Conservation (phyloP, 2,329 filamentous ascomycete genomes). For the Clonostachys rosea region DNA sequence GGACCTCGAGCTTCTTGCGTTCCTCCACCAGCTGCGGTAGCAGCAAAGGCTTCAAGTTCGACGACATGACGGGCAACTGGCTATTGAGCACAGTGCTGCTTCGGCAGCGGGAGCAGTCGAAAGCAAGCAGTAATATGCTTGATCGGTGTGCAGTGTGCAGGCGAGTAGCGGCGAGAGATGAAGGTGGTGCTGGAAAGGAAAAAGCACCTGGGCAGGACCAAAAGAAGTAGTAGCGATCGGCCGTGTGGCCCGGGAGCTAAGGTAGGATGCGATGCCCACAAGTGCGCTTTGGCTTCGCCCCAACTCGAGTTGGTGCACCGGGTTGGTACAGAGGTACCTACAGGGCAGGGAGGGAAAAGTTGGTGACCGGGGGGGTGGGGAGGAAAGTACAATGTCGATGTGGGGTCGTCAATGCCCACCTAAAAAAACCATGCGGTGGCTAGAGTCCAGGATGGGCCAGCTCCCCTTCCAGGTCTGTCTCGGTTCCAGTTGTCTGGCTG, state of each 20-base stretch:
- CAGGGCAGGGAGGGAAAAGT: not conserved
- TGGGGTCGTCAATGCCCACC: not conserved
- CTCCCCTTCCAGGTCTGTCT: not conserved
- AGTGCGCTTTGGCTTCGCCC: too few species aligned
- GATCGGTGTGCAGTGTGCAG: not conserved
- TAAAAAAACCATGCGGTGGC: not conserved
- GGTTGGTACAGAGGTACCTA: too few species aligned
- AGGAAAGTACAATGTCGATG: not conserved
- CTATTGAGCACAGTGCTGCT: constrained; percentile 4
- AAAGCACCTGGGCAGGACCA: not conserved
- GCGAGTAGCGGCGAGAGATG: not conserved
- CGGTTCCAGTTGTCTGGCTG: constrained; percentile 1
- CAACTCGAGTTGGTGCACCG: too few species aligned
- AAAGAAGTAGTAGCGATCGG: not conserved
- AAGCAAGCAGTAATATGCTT: not conserved
- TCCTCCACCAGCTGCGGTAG: constrained; percentile 50
- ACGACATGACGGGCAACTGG: constrained; percentile 28
- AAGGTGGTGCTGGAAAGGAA: not conserved
- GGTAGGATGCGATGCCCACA: not conserved
- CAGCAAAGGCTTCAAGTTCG: constrained; percentile 46
- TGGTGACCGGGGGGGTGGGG: not conserved
- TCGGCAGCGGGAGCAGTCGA: constrained; percentile 1
- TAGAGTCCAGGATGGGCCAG: not conserved
- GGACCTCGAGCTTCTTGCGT: constrained; percentile 30
- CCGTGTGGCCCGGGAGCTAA: constrained; percentile 3